Evolutionary conservation across 805 yeast species (phyloP), one percentile per base, ranked within the genome.

Genomic region (Lipomyces sp.): DNA sequence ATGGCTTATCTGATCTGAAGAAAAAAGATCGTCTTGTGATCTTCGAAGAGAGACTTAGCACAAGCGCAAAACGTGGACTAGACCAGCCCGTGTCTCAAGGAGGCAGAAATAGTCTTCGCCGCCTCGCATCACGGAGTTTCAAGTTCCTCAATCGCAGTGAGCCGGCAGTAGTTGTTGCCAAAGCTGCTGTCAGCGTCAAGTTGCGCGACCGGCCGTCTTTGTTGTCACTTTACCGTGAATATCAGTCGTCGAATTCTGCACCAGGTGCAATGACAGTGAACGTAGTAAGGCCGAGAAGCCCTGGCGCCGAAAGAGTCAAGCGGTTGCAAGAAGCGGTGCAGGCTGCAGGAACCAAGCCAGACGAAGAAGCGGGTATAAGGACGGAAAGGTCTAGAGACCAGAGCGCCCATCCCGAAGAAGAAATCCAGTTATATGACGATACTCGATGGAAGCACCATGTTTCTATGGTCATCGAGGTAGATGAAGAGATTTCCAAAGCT

Each of bases 161-260:
- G 30, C 45, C 51, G 34, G 42, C 66, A 11, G 45, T 48, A 11
- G 32, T 34, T 4, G 65, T 55, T 2, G 56, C 48, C 34, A 54
- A 34, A 11, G 56, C 62, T 13, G 57, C 64, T 18, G 60, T 55
- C 15, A 32, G 53, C 13, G 54, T 50, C 2, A 56, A 57, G 8
- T 57, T 63, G 18, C 64, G 62, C 18, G 69, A 63, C 30, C 64
- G 66, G 3, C 66, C 69, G 39, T 65, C 69, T 24, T 42, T 65
- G 33, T 42, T 63, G 39, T 63, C 69, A 4, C 57, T 65, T 8
- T 65, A 65, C 53, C 45, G 39, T 32, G 69, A 65, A 13, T 63
- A 63, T 58, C 61, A 54, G 42, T 29, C 29, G n/a, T 13, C 24
- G n/a, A 55, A 33, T 15, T 15, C 45, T 13, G 53, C 32, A 24